Evolutionary conservation across 2,329 filamentous ascomycete genomes (phyloP).

Genomic region (Chaetomium sp.): DNA sequence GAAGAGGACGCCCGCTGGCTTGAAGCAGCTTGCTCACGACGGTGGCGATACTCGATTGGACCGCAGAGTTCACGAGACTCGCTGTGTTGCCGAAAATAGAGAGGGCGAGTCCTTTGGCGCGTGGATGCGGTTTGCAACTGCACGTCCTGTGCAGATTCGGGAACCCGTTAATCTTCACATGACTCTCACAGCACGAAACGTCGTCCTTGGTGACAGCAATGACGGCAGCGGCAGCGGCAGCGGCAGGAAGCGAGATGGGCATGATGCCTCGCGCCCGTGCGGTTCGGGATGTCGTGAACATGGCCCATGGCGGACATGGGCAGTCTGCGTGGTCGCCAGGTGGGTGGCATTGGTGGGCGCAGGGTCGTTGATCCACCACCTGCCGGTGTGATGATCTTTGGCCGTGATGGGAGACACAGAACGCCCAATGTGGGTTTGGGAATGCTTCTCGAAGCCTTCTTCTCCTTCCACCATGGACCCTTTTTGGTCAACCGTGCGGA

Average conservation of each 20-base stretch:
- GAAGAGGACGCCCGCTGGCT: slow-evolving; percentile 20
- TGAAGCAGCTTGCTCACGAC: slow-evolving; percentile 6
- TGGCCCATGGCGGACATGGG: neutral
- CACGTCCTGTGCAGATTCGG: neutral
- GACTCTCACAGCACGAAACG: neutral
- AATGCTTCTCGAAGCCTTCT: slow-evolving; percentile 23
- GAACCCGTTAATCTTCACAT: slow-evolving; percentile 1
- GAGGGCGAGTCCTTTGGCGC: slow-evolving; percentile 11
- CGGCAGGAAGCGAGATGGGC: neutral
- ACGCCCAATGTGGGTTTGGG: slow-evolving; percentile 13
- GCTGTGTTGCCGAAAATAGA: slow-evolving; percentile 7
- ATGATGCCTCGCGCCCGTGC: neutral
- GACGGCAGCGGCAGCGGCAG: neutral
- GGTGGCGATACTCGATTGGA: slow-evolving; percentile 15
- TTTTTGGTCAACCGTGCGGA: slow-evolving; percentile 12
- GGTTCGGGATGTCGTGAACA: neutral
- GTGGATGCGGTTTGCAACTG: too few species aligned
- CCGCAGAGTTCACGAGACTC: slow-evolving; percentile 16
- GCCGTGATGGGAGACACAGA: neutral
- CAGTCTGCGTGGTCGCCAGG: neutral
- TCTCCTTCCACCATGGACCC: neutral
- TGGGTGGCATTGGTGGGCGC: too few species aligned
- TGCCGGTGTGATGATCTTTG: neutral
- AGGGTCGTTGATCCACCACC: too few species aligned
- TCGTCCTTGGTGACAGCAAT: too few species aligned